phyloP scores from a whole-genome alignment of 73 alveolate genomes.

The Symbiodinium pilosum region DNA sequence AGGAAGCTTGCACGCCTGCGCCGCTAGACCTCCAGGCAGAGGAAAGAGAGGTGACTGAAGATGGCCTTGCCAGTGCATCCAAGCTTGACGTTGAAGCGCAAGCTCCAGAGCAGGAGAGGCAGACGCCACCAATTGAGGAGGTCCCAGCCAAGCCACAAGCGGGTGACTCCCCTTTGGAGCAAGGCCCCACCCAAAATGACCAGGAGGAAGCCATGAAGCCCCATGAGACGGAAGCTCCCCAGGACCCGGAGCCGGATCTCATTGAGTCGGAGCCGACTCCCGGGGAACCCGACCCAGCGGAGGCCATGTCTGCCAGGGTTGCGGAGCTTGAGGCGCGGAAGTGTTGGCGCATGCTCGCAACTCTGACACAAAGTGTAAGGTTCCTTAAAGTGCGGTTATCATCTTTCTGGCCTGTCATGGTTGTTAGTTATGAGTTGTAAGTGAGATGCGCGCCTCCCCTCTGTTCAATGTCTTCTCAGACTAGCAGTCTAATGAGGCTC shows the following conservation, averaged over 20 bases:
- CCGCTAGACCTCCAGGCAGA: neutral
- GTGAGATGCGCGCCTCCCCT: no score
- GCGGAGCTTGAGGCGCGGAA: constrained; percentile 3
- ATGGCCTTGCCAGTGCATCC: neutral
- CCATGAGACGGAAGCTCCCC: neutral
- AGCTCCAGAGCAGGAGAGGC: no score
- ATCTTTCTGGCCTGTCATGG: no score
- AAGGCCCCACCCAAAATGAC: neutral
- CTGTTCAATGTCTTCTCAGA: no score
- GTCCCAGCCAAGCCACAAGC: neutral
- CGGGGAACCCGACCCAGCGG: neutral
- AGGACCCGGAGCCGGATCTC: neutral
- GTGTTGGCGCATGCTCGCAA: no score
- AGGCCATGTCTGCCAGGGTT: neutral
- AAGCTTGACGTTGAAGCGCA: no score
- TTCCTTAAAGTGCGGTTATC: no score
- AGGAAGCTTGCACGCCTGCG: no score
- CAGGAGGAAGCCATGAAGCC: neutral
- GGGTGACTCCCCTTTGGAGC: neutral
- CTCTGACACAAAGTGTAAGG: no score
- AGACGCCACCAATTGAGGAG: neutral
- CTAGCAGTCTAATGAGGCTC: no score
- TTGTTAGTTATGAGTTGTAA: no score
- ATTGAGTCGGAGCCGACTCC: neutral
- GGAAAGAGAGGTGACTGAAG: neutral